A percentile compares a stretch with the other conserved stretches of the same genome.
These are phyloP conservation scores for Leptographium procerum DNA, from an alignment of 2,329 filamentous ascomycete genomes.

Conservation along the genomic window DNA sequence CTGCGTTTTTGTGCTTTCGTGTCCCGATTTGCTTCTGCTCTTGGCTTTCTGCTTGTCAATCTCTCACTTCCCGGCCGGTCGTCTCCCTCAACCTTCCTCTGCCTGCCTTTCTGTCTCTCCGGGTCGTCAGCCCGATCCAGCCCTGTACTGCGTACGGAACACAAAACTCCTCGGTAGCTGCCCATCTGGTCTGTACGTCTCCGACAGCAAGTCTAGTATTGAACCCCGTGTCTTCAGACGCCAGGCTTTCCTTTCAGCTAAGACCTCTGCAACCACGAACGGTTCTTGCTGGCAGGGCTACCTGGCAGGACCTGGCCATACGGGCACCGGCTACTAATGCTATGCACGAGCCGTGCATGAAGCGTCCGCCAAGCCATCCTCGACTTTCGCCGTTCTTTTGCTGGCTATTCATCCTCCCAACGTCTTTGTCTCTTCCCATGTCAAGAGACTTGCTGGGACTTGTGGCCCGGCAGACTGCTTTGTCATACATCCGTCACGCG, in stretches of 20 bases:
- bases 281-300: not conserved
- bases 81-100: not conserved
- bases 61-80: not conserved
- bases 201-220: no score
- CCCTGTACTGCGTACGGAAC: not conserved
- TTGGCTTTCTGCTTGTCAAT: not conserved
- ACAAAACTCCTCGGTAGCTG: no score
- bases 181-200: not conserved
- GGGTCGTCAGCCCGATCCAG: not conserved
- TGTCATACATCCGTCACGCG: constrained; percentile 1
- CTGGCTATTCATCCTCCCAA: not conserved
- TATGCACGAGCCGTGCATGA: no score
- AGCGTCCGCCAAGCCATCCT: not conserved
- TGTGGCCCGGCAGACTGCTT: constrained; percentile 5
- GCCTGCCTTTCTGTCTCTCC: not conserved
- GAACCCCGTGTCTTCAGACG: not conserved
- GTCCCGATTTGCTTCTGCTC: not conserved
- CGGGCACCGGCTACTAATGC: no score
- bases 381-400: not conserved
- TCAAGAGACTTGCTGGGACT: not conserved
- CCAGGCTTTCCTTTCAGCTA: not conserved
- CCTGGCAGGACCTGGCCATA: no score
- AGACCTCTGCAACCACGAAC: not conserved
- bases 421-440: not conserved
- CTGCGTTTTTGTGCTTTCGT: not conserved